Evolutionary conservation across 768 basidiomycete species (phyloP), one percentile per base, ranked within the genome.

Genomic region (Podaxis sp.): DNA sequence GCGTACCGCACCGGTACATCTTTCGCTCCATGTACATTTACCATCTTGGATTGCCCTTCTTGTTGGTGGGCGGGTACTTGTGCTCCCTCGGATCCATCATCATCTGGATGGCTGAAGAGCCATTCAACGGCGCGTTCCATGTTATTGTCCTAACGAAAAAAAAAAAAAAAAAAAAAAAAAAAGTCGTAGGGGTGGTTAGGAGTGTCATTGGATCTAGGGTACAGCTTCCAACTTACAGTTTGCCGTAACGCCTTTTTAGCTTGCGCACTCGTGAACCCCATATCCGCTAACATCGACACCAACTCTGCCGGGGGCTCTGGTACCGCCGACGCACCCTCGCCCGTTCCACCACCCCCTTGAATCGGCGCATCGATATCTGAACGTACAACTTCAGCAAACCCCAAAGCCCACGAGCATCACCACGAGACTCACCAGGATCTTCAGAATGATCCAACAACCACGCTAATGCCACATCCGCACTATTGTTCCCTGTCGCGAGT

Each of bases 371-470:
- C 95, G 68, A 98, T 95, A 69, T 95, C 95, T 95, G 66, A 28
- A 48, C 21, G n/a, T 25, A 14, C 18, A 21, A 44, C 16, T 7
- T 37, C 35, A 59, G 32, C 25, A 14, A 25, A 10, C 1, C 9
- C 25, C 23, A 23, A 9, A 11, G 25, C 42, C 21, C 35, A 28
- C 2, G 13, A 27, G 51, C 10, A 51, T 32, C 16, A 53, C 16
- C 11, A 13, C 14, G 9, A 23, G 25, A 64, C 77, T 6, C 48
- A 92, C 94, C 92, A 11, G 93, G 79, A 72, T 98, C 96, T 0
- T 98, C 95, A 91, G 95, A 92, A 71, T 98, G 96, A 47, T 73
- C 79, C 68, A 98, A 96, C 44, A 99, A 72, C 96, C 96, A 99
- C 61, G 93, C 88, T 94, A 96, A 96, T 0, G 97, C 97, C 0